These are phyloP conservation scores for Exophiala viscosa DNA, from an alignment of 2,329 filamentous ascomycete genomes.

Conservation along the genomic window DNA sequence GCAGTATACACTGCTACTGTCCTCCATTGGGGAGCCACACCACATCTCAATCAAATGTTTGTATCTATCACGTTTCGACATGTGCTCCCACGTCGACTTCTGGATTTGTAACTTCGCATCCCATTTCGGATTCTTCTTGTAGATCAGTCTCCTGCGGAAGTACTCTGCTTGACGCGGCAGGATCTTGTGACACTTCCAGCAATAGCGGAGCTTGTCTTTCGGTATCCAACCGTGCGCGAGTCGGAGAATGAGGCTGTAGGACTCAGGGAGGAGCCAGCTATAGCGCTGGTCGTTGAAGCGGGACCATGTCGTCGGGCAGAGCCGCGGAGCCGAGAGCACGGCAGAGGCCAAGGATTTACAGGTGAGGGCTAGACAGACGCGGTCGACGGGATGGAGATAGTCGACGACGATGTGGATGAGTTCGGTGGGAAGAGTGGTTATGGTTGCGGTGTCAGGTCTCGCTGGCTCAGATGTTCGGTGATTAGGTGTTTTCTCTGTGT, in stretches of 20 bases:
- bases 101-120: slow-evolving; percentile 8
- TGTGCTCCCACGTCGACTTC: slow-evolving; percentile 15
- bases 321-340: slow-evolving; percentile 16
- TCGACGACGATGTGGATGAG: slow-evolving; percentile 22
- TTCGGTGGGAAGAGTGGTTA: slow-evolving; percentile 21
- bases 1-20: slow-evolving; percentile 21
- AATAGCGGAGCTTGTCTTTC: slow-evolving; percentile 25
- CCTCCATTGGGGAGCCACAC: slow-evolving; percentile 15
- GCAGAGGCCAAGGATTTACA: slow-evolving; percentile 23
- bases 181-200: slow-evolving; percentile 23
- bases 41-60: slow-evolving; percentile 21
- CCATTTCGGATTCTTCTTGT: slow-evolving; percentile 18
- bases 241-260: slow-evolving; percentile 18
- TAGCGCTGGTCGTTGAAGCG: slow-evolving; percentile 16
- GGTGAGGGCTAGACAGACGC: slow-evolving; percentile 27
- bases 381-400: slow-evolving; percentile 25
- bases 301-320: slow-evolving; percentile 8
- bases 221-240: slow-evolving; percentile 27
- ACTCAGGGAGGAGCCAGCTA: slow-evolving; percentile 10
- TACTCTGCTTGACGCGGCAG: slow-evolving; percentile 19
- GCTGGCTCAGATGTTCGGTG: neutral
- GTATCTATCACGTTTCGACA: slow-evolving; percentile 19
- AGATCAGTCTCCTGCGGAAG: slow-evolving; percentile 17
- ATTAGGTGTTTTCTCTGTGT: too few species aligned
- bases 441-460: neutral